Evolutionary conservation across 805 yeast species (phyloP), one percentile per base, ranked within the genome.

Genomic region (Saccharomycopsis sp.): DNA sequence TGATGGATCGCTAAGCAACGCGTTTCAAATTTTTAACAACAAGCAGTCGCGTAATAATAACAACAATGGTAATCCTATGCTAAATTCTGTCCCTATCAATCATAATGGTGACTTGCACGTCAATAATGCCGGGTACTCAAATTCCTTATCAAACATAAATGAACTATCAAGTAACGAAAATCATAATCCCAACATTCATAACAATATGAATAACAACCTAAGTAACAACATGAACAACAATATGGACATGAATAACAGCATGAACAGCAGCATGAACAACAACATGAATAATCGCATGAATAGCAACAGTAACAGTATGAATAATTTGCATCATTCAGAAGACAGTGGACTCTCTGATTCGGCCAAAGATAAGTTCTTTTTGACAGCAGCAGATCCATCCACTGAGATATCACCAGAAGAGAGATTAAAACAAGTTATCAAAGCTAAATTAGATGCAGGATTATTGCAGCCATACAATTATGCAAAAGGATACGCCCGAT

Each of bases 371-470:
- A 91, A 91, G 70, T 92, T 92, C 71, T 91, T 92, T 73, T 73
- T 92, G 53, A 92, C 97, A 0, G 98, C 98, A 0, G 97, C 97
- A 0, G 98, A 92, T 69, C 98, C 98, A 3, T 88, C 97, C 0
- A 89, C 92, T 1, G 97, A 90, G 63, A 86, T 88, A 41, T 88
- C 96, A 0, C 97, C 97, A 0, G 97, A 91, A 67, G 97, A 91
- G 67, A 78, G 97, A 60, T 76, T 92, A 64, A 90, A 89, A 67
- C 95, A 91, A 68, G 97, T 92, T 9, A 91, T 92, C 66, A 88
- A 89, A 67, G 98, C 98, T 16, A 92, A 92, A 66, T 73, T 91
- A 50, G 96, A 89, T 68, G 98, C 98, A 0, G 98, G 98, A 0
- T 76, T 92, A 50, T 73, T 92, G 41, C 90, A 87, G 67, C 98